Evolutionary conservation across 202 grass and related monocot species (phyloP), one percentile per base, ranked within the genome.

Genomic region (Alloteropsis angusta): DNA sequence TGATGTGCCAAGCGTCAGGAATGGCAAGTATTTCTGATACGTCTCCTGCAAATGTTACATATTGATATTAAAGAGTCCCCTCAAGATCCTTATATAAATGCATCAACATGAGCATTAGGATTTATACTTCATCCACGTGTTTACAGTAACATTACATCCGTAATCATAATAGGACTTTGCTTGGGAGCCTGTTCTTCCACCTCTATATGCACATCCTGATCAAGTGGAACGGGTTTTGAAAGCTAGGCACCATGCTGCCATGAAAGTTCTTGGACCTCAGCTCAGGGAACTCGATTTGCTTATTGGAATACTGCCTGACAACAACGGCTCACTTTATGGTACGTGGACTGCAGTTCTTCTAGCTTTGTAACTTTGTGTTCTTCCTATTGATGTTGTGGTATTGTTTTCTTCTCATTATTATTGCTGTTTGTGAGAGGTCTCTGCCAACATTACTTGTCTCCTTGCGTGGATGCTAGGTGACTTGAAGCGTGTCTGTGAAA

Each of bases 401-500:
- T 30, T 70, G 36, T 67, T 74, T 48, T 60, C 13, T 48, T 79
- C 28, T 52, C 68, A 72, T 39, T 44, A 23, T 28, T 72, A 46
- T 59, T 68, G 52, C 79, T 53, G 60, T 79, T 45, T 30, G 58
- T 1, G 19, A 44, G 14, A 60, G 63, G 53, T 79, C 16, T 13
- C 50, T 28, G 38, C 53, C 17, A 63, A 68, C 60, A 17, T 50
- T 77, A 32, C 32, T 53, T 50, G 25, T 81, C 18, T 74, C 28
- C 39, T 22, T 48, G 7, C 85, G 17, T 74, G 26, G 26, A 72
- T 37, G 46, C 61, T 85, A 93, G 91, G 93, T 88, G 90, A 93
- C 80, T 59, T 97, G 85, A 97, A 97, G 57, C 87, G 93, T 4
- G 83, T 97, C 12, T 97, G 93, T 14, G 93, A 97, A 87, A 97